These are phyloP conservation scores for Aspergillus aculeatinus DNA, from an alignment of 2,329 filamentous ascomycete species.

Conservation along the genomic window DNA sequence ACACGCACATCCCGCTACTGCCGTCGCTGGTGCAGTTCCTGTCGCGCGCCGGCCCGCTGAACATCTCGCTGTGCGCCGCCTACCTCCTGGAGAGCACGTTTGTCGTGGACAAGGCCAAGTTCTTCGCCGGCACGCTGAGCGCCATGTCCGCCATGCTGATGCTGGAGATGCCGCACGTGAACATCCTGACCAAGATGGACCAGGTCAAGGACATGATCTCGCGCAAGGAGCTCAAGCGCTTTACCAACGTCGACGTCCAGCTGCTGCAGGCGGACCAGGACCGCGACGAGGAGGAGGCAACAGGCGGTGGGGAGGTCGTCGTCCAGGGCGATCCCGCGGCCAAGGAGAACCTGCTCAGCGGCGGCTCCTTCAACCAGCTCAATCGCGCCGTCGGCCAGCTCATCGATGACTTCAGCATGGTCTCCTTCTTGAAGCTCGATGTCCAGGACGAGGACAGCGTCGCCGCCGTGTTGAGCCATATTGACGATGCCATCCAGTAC, in stretches of 20 bases:
- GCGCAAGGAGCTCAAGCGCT: conserved; percentile 84
- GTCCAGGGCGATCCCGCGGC: conserved; percentile 58
- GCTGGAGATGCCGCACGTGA: conserved; percentile 95
- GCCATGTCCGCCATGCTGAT: conserved; percentile 99
- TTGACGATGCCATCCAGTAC: conserved; percentile 90
- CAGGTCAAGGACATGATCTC: conserved; percentile 85
- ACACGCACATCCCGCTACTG: conserved; percentile 92
- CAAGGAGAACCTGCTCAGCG: conserved; percentile 71
- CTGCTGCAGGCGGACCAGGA: conserved; percentile 68
- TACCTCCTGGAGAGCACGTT: conserved; percentile 96
- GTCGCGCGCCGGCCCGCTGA: conserved; percentile 73
- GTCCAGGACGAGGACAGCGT: conserved; percentile 91
- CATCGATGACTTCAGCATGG: conserved; percentile 98
- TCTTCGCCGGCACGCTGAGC: conserved; percentile 91
- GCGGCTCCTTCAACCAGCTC: conserved; percentile 75
- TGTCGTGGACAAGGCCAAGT: conserved; percentile 92
- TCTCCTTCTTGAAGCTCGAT: conserved; percentile 88
- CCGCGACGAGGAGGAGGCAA: conserved; percentile 45
- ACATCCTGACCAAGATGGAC: conserved; percentile 97
- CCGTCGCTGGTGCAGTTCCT: conserved; percentile 81
- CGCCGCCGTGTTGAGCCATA: conserved; percentile 78
- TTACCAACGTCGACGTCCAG: conserved; percentile 79
- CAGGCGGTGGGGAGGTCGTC: too few relatives aligned
- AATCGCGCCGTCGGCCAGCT: conserved; percentile 86
- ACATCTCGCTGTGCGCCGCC: conserved; percentile 87